These are phyloP conservation scores for Purshia tridentata DNA, from an alignment of 306 rosid species.

Conservation along the genomic window DNA sequence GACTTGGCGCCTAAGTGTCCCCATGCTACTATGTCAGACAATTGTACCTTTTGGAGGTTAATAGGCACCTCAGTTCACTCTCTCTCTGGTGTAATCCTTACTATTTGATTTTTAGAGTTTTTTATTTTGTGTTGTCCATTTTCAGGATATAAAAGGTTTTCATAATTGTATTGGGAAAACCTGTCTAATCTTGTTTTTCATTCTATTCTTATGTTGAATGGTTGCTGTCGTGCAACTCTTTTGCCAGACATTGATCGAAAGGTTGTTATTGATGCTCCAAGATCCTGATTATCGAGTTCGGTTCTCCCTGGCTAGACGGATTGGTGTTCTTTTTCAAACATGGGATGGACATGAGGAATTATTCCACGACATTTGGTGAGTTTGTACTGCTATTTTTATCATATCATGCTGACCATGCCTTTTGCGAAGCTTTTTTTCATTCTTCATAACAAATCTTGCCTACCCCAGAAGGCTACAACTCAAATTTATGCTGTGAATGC, in stretches of 20 bases:
- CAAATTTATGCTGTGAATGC: neutral
- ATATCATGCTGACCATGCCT: neutral
- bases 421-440: neutral
- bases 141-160: neutral
- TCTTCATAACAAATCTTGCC: neutral
- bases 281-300: constrained; percentile 90
- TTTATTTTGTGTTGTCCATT: neutral
- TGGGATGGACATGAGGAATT: constrained; percentile 95
- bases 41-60: too few relatives aligned
- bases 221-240: constrained; percentile 24
- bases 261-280: constrained; percentile 65
- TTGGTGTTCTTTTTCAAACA: constrained; percentile 84
- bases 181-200: constrained; percentile 13
- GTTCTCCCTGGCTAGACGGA: constrained; percentile 61
- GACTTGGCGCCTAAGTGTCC: too few relatives aligned
- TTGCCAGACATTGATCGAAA: constrained; percentile 65
- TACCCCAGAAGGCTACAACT: neutral
- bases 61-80: too few relatives aligned
- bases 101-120: neutral
- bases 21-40: too few relatives aligned
- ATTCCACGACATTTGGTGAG: constrained; percentile 87
- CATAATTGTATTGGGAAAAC: neutral
- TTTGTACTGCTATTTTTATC: constrained; percentile 14
- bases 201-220: constrained; percentile 19
- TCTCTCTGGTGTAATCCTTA: too few relatives aligned